Evolutionary conservation across 139 green algal species (phyloP).

Genomic region (Chlamydomonas sp.): DNA sequence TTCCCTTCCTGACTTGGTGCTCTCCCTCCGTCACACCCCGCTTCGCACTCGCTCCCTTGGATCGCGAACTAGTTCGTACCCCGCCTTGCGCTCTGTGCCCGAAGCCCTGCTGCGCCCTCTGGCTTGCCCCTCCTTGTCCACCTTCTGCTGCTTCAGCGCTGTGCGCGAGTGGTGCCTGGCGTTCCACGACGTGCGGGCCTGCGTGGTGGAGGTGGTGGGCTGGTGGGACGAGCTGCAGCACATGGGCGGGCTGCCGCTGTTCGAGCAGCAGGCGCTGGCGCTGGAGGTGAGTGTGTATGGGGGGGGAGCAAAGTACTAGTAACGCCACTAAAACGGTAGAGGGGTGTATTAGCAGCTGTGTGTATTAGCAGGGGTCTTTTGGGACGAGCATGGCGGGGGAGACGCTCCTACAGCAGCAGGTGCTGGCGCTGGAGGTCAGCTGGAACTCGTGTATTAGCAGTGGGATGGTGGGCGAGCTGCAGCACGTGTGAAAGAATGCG

Average conservation of each 20-base stretch:
- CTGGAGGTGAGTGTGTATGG: conserved; percentile 64
- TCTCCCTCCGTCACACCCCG: too few species aligned
- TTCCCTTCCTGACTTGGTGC: too few species aligned
- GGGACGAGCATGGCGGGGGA: neutral
- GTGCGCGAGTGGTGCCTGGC: conserved; percentile 88
- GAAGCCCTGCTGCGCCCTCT: neutral
- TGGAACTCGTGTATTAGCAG: too few species aligned
- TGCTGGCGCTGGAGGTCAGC: too few species aligned
- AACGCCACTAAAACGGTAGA: neutral
- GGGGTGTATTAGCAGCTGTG: neutral
- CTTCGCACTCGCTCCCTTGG: too few species aligned
- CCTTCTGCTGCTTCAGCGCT: conserved; percentile 47
- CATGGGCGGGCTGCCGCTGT: conserved; percentile 42
- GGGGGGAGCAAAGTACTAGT: too few species aligned
- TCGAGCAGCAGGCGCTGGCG: conserved; percentile 63
- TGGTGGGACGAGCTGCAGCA: conserved; percentile 79
- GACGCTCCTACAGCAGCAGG: too few species aligned
- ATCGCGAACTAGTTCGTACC: too few species aligned
- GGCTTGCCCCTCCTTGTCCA: neutral
- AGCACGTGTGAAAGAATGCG: too few species aligned
- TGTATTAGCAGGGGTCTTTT: too few species aligned
- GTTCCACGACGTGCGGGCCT: conserved; percentile 87
- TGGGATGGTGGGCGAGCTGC: too few species aligned
- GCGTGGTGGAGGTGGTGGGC: conserved; percentile 84
- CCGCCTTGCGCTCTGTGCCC: too few species aligned